Percentiles rank a stretch among this genome's conserved stretches.
phyloP scores from a whole-genome alignment of 441 rosid species.

The Pelargonium myrrhifolium region DNA sequence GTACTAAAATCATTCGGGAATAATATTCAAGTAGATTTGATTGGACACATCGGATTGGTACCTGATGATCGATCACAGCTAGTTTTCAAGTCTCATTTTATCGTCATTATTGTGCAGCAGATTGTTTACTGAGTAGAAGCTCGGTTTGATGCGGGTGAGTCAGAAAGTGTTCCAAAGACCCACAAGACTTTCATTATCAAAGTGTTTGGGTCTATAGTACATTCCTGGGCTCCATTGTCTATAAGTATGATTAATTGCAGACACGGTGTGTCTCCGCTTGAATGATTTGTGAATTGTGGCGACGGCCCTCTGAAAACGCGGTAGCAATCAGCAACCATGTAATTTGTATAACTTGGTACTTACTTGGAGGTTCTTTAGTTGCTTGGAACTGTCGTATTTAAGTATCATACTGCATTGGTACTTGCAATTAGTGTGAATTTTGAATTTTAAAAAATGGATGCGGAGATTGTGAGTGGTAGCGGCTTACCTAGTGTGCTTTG shows the following conservation, averaged over 20 bases:
- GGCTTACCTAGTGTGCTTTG: constrained; percentile 33
- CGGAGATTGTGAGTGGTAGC: background rate
- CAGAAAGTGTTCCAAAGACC: constrained; percentile 14
- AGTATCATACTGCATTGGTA: constrained; percentile 12
- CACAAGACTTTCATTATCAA: constrained; percentile 7
- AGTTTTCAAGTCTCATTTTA: constrained; percentile 13
- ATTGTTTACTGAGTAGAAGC: constrained; percentile 17
- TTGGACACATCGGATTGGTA: constrained; percentile 23
- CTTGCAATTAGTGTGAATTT: constrained; percentile 17
- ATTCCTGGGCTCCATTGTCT: constrained; percentile 11
- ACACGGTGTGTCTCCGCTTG: constrained; percentile 17
- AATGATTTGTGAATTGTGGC: constrained; percentile 20
- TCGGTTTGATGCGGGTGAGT: constrained; percentile 14
- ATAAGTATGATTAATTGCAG: constrained; percentile 9
- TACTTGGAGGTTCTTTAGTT: constrained; percentile 20
- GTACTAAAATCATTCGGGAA: constrained; percentile 2
- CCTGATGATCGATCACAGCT: constrained; percentile 19
- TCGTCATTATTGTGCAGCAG: constrained; percentile 10
- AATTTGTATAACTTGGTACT: constrained; percentile 23
- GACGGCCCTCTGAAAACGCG: constrained; percentile 9
- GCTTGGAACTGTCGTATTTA: constrained; percentile 23
- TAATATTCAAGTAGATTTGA: constrained; percentile 17
- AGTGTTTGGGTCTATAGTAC: background rate
- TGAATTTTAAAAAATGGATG: constrained; percentile 19
- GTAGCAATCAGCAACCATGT: constrained; percentile 26